A percentile compares a stretch with the other conserved stretches of the same genome.
phyloP scores from a whole-genome alignment of 352 stramenopile genomes.

The Hyaloperonospora brassicae region DNA sequence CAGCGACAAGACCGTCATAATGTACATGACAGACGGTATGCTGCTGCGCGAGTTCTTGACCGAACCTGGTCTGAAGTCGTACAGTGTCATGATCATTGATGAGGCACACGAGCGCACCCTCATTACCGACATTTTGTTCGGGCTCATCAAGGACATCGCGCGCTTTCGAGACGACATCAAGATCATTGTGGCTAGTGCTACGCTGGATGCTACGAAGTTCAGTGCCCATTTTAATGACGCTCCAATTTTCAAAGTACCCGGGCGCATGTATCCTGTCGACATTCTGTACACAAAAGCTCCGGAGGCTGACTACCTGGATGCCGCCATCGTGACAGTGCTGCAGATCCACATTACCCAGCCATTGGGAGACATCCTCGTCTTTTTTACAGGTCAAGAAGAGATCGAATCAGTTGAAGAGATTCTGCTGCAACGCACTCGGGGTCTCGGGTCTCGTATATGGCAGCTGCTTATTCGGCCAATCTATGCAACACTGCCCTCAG shows the following conservation, averaged over 20 bases:
- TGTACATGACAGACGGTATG: conserved; percentile 99
- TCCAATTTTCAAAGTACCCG: conserved; percentile 98
- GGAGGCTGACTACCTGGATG: conserved; percentile 98
- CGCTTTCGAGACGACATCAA: conserved; percentile 95
- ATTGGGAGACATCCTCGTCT: conserved; percentile 97
- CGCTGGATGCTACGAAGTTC: conserved; percentile 98
- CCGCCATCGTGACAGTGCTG: conserved; percentile 94
- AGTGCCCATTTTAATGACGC: conserved; percentile 98
- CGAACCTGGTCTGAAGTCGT: conserved; percentile 93
- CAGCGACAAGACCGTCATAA: conserved; percentile 93
- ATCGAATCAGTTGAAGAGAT: conserved; percentile 98
- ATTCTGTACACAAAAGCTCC: conserved; percentile 98
- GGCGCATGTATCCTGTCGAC: conserved; percentile 92
- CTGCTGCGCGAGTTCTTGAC: conserved; percentile 98
- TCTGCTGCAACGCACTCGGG: conserved; percentile 86
- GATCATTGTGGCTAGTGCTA: conserved; percentile 95
- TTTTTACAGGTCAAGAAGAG: conserved; percentile 99
- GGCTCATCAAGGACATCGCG: conserved; percentile 97
- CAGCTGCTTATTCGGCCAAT: conserved; percentile 99
- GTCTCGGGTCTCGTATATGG: conserved; percentile 94
- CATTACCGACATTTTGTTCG: conserved; percentile 98
- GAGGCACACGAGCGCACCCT: conserved; percentile 98
- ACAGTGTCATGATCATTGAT: conserved; percentile 98
- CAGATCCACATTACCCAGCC: conserved; percentile 99
- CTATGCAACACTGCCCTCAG: conserved; percentile 96